phyloP scores from a whole-genome alignment of 1,139 yeast species.

The Candida glucosophila region DNA sequence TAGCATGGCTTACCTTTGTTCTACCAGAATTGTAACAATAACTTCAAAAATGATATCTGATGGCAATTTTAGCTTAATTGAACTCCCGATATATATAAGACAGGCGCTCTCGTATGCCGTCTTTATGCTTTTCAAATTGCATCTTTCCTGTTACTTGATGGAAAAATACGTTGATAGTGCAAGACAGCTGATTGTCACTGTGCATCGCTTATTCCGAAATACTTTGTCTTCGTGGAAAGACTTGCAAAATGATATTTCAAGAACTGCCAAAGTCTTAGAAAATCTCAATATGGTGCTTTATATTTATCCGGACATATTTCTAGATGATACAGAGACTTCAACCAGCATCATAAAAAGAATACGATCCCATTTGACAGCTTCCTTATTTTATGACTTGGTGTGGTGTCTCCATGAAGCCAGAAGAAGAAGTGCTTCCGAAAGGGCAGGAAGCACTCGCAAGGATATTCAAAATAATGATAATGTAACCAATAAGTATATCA shows the following conservation, averaged over 20 bases:
- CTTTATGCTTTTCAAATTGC: constrained; percentile 69
- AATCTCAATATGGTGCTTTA: constrained; percentile 80
- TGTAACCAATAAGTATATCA: constrained; percentile 11
- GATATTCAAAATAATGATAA: no score
- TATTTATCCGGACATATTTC: constrained; percentile 69
- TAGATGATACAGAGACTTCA: constrained; percentile 17
- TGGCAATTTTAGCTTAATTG: constrained; percentile 60
- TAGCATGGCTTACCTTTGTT: constrained; percentile 69
- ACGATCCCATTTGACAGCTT: constrained; percentile 89
- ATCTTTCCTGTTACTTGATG: constrained; percentile 65
- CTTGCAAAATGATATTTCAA: constrained; percentile 80
- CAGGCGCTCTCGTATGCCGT: constrained; percentile 82
- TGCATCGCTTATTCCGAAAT: constrained; percentile 78
- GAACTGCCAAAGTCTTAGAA: constrained; percentile 90
- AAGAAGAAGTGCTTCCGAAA: no score
- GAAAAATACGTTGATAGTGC: constrained; percentile 82
- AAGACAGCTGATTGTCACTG: constrained; percentile 88
- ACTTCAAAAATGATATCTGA: constrained; percentile 53
- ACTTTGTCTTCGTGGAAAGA: constrained; percentile 88
- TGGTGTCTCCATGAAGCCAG: constrained; percentile 96
- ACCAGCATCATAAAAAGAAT: constrained; percentile 73
- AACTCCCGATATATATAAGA: constrained; percentile 79
- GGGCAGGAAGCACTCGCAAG: no score
- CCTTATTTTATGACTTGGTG: constrained; percentile 82
- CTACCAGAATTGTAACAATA: constrained; percentile 75